Percentiles rank a stretch among this genome's conserved stretches.
These are phyloP conservation scores for Mycotypha africana DNA, from an alignment of 371 early-diverging fungal species.

Conservation along the genomic window DNA sequence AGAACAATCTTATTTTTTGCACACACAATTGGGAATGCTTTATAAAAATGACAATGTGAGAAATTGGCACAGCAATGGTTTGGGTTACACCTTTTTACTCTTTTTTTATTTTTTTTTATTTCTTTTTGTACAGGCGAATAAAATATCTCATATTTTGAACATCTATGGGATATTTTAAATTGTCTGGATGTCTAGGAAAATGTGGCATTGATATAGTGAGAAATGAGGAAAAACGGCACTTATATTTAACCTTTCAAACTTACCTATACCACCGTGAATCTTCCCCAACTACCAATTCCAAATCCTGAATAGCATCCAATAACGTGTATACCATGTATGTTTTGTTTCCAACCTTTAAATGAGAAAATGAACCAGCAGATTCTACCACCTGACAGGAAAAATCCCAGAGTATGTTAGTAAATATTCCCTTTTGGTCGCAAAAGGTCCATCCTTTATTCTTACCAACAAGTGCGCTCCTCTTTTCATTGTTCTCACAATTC, in stretches of 20 bases:
- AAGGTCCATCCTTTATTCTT: slow-evolving; percentile 11
- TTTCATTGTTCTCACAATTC: slow-evolving; percentile 60
- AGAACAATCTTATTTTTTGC: no score
- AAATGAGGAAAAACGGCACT: no score
- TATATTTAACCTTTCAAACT: no score
- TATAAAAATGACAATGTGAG: no score
- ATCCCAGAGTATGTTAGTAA: neutral
- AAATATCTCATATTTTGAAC: slow-evolving; percentile 91
- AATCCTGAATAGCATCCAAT: slow-evolving; percentile 74
- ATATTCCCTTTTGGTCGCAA: neutral
- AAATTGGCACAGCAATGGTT: no score
- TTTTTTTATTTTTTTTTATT: no score
- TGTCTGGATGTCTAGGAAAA: slow-evolving; percentile 42
- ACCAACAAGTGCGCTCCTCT: slow-evolving; percentile 69
- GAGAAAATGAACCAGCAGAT: slow-evolving; percentile 92
- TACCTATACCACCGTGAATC: slow-evolving; percentile 86
- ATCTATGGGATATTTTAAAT: slow-evolving; percentile 70
- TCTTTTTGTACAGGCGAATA: slow-evolving; percentile 70
- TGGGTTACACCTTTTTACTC: no score
- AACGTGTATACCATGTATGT: slow-evolving; percentile 86
- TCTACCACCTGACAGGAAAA: slow-evolving; percentile 63
- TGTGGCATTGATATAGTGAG: no score
- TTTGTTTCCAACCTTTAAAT: slow-evolving; percentile 67
- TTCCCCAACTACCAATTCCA: slow-evolving; percentile 59
- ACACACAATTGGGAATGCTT: no score